Conservation (phyloP, 495 filamentous ascomycete species). For the Talaromyces wortmannii region DNA sequence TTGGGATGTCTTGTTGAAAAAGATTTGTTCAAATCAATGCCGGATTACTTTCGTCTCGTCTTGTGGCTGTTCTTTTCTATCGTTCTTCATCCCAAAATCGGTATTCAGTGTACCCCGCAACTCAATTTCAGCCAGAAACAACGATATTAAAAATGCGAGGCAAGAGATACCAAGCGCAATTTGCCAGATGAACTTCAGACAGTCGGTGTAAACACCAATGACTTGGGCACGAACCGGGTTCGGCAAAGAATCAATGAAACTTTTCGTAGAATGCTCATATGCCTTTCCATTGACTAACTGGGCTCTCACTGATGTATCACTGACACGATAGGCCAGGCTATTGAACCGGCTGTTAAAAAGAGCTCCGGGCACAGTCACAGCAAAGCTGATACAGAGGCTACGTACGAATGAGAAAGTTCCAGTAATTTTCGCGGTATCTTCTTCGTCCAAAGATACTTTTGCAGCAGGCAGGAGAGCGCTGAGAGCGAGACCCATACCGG, state of each 20-base stretch:
- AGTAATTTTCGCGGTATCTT: conserved; percentile 30
- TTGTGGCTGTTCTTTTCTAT: neutral
- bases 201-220: neutral
- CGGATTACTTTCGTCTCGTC: neutral
- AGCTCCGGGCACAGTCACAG: conserved; percentile 36
- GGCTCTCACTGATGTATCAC: neutral
- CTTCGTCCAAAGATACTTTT: conserved; percentile 23
- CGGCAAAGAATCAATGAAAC: neutral
- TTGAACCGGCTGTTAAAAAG: conserved; percentile 32
- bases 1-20: too few species aligned
- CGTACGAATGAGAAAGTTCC: conserved; percentile 38
- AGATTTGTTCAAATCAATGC: too few species aligned
- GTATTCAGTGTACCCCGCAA: neutral
- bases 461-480: conserved; percentile 25
- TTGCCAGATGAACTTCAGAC: neutral
- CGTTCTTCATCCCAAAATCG: neutral
- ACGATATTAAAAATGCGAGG: neutral
- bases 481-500: conserved; percentile 23
- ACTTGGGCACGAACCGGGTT: neutral
- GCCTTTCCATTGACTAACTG: neutral
- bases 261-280: neutral
- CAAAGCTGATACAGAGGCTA: conserved; percentile 40
- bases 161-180: neutral
- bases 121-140: neutral
- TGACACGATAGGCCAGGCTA: neutral